Evolutionary conservation across 345 rosid genomes (phyloP), one percentile per base, ranked within the genome.

Genomic region (Abelmoschus esculentus): DNA sequence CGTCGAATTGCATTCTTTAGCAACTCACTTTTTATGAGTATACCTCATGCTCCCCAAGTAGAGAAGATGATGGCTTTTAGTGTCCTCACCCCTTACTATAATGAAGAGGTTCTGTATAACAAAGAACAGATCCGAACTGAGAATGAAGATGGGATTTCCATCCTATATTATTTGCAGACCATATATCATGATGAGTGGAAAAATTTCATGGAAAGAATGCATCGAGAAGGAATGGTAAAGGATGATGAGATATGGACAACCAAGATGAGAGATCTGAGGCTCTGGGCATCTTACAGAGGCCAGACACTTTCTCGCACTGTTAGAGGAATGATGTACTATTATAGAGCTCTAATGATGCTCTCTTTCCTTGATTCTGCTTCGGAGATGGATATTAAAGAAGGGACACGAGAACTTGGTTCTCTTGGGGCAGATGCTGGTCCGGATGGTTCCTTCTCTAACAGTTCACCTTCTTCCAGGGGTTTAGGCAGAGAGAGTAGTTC

Each of bases 11-110:
- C 98, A 56, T 93, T 93, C 80, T 93, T 93, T 76, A 93, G 98
- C 74, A 93, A 91, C 72, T 93, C 98, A 4, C 88, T 93, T 59
- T 93, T 91, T 74, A 93, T 93, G 98, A 93, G 86, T 82, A 88
- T 93, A 84, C 98, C 98, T 58, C 97, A 91, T 80, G 98, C 98
- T 73, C 98, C 98, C 67, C 98, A 84, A 83, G 98, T 93, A 47
- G 98, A 93, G 87, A 93, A 91, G 74, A 93, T 93, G 98, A 86
- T 89, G 96, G 90, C 96, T 44, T 93, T 93, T 81, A 89, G 92
- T 70, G 96, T 93, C 76, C 80, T 93, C 73, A 93, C 98, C 57
- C 98, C 98, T 59, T 89, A 93, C 76, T 89, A 89, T 79, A 89
- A 84, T 54, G 98, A 93, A 81, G 98, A 93, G 61, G 96, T 93